phyloP scores from a whole-genome alignment of 2,329 filamentous ascomycete genomes.

The Chrysoporthe puriensis region DNA sequence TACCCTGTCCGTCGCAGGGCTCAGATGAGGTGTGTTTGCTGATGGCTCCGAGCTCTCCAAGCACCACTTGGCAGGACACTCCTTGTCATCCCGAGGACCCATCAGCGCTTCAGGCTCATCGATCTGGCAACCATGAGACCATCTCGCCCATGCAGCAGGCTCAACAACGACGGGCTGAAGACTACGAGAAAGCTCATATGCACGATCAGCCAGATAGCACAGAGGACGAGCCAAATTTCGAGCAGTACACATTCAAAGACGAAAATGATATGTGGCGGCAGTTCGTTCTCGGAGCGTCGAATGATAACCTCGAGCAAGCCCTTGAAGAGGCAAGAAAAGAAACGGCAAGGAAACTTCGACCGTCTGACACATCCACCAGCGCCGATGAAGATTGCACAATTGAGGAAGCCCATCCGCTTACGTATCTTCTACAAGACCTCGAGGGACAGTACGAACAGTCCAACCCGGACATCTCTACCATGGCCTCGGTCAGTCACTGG shows the following conservation, averaged over 20 bases:
- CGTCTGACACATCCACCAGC: constrained; percentile 24
- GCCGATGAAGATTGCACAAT: constrained; percentile 4
- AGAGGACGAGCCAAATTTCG: not conserved
- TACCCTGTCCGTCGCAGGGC: not conserved
- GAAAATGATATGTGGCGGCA: constrained; percentile 34
- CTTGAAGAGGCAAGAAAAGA: constrained; percentile 33
- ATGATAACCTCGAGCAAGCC: constrained; percentile 24
- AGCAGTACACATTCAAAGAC: constrained; percentile 9
- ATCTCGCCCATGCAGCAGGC: too few species aligned
- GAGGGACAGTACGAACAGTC: not conserved
- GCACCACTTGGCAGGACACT: not conserved
- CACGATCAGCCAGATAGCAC: constrained; percentile 23
- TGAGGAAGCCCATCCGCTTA: constrained; percentile 16
- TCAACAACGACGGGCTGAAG: not conserved
- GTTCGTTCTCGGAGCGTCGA: constrained; percentile 34
- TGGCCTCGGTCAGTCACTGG: constrained; percentile 24
- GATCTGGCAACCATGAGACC: not conserved
- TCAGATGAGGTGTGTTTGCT: constrained; percentile 17
- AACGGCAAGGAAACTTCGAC: constrained; percentile 27
- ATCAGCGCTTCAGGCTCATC: not conserved
- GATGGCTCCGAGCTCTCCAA: constrained; percentile 5
- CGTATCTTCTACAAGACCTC: constrained; percentile 15
- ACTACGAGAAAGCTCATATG: not conserved
- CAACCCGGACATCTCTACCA: not conserved
- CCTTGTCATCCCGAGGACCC: not conserved